These are phyloP conservation scores for Naganishia vishniacii DNA, from an alignment of 768 basidiomycete genomes.

Conservation along the genomic window DNA sequence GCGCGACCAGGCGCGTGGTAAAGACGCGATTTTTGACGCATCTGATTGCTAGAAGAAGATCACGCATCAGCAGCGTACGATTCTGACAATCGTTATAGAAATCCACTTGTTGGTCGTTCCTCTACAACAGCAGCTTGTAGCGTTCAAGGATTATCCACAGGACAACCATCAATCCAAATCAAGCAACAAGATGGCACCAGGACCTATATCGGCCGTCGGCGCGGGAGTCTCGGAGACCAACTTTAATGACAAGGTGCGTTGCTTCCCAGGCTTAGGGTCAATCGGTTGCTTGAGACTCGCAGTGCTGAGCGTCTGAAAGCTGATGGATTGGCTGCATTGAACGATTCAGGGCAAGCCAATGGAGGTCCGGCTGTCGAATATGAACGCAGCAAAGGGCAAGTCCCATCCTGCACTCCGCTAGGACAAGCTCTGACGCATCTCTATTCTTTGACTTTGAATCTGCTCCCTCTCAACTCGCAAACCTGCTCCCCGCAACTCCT, in stretches of 20 bases:
- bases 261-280: neutral
- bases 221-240: conserved; percentile 31
- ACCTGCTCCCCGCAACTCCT: too few species aligned
- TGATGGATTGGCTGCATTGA: neutral
- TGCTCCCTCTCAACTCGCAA: neutral
- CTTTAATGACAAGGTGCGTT: conserved; percentile 38
- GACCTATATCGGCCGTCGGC: neutral
- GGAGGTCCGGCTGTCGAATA: conserved; percentile 93
- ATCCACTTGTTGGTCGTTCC: too few species aligned
- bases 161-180: neutral
- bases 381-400: conserved; percentile 82
- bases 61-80: neutral
- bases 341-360: conserved; percentile 95
- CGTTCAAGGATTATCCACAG: neutral
- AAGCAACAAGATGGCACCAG: conserved; percentile 18
- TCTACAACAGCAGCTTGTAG: neutral
- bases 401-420: neutral
- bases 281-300: neutral
- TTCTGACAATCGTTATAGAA: too few species aligned
- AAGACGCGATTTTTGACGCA: neutral
- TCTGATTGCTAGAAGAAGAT: neutral
- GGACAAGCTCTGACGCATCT: neutral
- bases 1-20: too few species aligned
- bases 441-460: neutral
- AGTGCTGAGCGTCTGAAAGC: too few species aligned